A percentile compares a stretch with the other conserved stretches of the same genome.
Evolutionary conservation across 208 protist species (phyloP).

Genomic region (Trypanosoma vivax): DNA sequence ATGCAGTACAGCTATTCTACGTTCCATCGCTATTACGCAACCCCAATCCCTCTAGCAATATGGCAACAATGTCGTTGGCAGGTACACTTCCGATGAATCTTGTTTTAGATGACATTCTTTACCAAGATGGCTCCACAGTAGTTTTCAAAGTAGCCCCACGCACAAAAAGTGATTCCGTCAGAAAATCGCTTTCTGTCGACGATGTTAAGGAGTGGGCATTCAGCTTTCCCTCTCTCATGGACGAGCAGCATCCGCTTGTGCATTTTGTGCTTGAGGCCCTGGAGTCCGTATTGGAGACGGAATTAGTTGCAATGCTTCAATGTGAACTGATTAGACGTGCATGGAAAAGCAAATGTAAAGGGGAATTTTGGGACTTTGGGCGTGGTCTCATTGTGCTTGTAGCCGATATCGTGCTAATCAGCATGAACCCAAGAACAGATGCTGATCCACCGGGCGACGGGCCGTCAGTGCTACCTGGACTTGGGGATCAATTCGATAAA

Average conservation of each 20-base stretch:
- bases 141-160: conserved; percentile 3
- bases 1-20: conserved; percentile 54
- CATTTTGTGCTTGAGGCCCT: conserved; percentile 44
- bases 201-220: conserved; percentile 5
- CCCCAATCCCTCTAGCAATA: conserved; percentile 3
- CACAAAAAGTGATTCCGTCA: neutral
- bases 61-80: conserved; percentile 16
- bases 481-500: neutral
- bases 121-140: conserved; percentile 18
- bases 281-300: conserved; percentile 36
- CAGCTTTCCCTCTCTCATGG: conserved; percentile 28
- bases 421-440: conserved; percentile 9
- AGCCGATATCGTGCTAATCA: conserved; percentile 14
- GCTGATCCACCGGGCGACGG: neutral
- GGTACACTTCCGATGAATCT: conserved; percentile 4
- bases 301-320: conserved; percentile 31
- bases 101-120: conserved; percentile 12
- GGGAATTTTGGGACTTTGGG: conserved; percentile 16
- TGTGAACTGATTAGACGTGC: conserved; percentile 33
- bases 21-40: conserved; percentile 23
- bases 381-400: conserved; percentile 15
- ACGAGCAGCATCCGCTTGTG: conserved; percentile 36
- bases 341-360: conserved; percentile 24
- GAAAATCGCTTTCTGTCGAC: neutral
- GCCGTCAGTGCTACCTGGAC: too few relatives aligned